A percentile compares a stretch with the other conserved stretches of the same genome.
These are phyloP conservation scores for Lycium ferocissimum DNA, from an alignment of 257 asterid genomes.

Conservation along the genomic window DNA sequence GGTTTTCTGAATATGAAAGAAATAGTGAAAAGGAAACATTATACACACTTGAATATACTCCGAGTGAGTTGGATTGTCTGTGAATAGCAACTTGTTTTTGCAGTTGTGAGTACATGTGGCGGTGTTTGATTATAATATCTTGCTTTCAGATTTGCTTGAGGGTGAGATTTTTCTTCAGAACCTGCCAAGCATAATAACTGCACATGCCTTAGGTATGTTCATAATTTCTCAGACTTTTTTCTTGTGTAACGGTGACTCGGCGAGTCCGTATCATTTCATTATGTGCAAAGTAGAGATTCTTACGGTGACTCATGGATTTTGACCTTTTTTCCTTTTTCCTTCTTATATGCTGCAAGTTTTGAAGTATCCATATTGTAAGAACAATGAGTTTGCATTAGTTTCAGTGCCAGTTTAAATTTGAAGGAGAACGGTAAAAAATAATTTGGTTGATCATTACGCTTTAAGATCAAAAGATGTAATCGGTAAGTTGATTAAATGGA, in stretches of 20 bases:
- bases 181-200: conserved; percentile 93
- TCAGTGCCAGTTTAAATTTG: conserved; percentile 19
- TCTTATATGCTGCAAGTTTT: neutral
- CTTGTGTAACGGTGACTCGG: neutral
- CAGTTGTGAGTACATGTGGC: neutral
- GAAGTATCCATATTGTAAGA: neutral
- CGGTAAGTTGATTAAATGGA: neutral
- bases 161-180: conserved; percentile 98
- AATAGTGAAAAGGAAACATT: neutral
- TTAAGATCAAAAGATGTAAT: conserved; percentile 2
- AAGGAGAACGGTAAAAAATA: neutral
- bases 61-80: neutral
- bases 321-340: neutral
- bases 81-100: neutral
- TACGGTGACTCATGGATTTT: neutral
- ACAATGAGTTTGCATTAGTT: neutral
- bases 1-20: neutral
- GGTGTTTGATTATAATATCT: conserved; percentile 33
- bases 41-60: neutral
- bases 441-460: neutral
- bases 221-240: neutral
- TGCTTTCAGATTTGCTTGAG: conserved; percentile 78
- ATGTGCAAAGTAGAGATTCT: neutral
- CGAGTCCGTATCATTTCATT: neutral
- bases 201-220: conserved; percentile 84